Percentiles rank a stretch among this genome's conserved stretches.
Conservation (phyloP, 129 eudicot genomes). For the Pulicaria dysenterica region DNA sequence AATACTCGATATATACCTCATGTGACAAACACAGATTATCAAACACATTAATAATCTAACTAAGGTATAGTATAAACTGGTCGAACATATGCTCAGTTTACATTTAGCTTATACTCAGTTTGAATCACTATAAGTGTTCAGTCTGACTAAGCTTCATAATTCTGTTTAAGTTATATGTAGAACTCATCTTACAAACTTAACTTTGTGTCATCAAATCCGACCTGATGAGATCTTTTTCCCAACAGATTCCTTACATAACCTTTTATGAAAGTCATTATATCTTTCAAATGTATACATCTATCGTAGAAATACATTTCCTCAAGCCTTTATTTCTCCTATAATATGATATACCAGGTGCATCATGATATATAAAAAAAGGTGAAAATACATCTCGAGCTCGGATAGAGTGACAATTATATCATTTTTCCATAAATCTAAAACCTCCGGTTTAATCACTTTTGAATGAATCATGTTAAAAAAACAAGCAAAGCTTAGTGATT, state of each 20-base stretch:
- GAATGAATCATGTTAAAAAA: not conserved
- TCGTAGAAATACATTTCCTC: not conserved
- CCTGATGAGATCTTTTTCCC: too few relatives aligned
- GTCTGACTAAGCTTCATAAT: too few relatives aligned
- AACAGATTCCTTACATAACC: conserved; percentile 1
- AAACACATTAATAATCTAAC: too few relatives aligned
- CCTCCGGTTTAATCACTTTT: not conserved
- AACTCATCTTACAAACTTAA: too few relatives aligned
- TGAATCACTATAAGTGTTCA: too few relatives aligned
- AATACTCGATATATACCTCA: too few relatives aligned
- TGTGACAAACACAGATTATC: too few relatives aligned
- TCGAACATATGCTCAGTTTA: too few relatives aligned
- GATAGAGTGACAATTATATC: not conserved
- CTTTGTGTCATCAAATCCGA: too few relatives aligned
- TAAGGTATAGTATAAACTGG: too few relatives aligned
- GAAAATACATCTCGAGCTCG: not conserved
- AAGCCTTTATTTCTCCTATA: not conserved
- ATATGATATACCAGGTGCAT: not conserved
- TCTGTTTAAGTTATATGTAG: too few relatives aligned
- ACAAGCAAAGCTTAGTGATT: not conserved
- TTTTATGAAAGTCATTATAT: not conserved
- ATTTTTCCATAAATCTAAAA: not conserved
- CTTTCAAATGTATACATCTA: not conserved
- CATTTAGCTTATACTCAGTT: too few relatives aligned
- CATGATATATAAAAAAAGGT: not conserved